Evolutionary conservation across 768 basidiomycete genomes (phyloP).

Genomic region (Clavaria fumosa): DNA sequence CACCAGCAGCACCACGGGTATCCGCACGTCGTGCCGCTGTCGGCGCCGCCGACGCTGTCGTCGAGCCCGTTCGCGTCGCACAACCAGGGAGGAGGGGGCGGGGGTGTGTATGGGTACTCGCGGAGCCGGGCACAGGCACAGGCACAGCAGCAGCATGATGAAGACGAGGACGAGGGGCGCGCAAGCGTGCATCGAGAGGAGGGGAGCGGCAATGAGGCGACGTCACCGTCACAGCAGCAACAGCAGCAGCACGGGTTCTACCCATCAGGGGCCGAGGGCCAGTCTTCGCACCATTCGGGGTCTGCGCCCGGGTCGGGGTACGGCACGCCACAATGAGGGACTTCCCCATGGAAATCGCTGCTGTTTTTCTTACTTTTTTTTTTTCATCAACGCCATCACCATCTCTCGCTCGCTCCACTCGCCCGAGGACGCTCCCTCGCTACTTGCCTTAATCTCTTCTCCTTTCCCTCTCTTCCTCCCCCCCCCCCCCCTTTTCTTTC

Average conservation of each 20-base stretch:
- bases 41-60: constrained; percentile 35
- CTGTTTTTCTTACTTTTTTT: neutral
- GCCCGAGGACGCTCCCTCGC: too few relatives aligned
- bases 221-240: constrained; percentile 8
- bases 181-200: too few relatives aligned
- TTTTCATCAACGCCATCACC: neutral
- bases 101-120: too few relatives aligned
- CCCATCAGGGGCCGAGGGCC: neutral
- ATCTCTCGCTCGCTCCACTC: too few relatives aligned
- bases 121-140: too few relatives aligned
- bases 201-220: too few relatives aligned
- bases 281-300: neutral
- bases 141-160: too few relatives aligned
- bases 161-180: too few relatives aligned
- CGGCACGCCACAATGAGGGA: neutral
- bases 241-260: constrained; percentile 16
- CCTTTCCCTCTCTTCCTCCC: neutral
- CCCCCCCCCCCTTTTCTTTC: neutral
- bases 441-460: neutral
- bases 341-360: neutral
- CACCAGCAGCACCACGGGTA: constrained; percentile 19
- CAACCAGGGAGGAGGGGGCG: neutral
- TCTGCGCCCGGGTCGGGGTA: neutral
- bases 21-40: constrained; percentile 32
- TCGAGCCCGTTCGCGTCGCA: constrained; percentile 25